Conservation (phyloP, 169 alveolate species). For the Plasmodium yoelii region DNA sequence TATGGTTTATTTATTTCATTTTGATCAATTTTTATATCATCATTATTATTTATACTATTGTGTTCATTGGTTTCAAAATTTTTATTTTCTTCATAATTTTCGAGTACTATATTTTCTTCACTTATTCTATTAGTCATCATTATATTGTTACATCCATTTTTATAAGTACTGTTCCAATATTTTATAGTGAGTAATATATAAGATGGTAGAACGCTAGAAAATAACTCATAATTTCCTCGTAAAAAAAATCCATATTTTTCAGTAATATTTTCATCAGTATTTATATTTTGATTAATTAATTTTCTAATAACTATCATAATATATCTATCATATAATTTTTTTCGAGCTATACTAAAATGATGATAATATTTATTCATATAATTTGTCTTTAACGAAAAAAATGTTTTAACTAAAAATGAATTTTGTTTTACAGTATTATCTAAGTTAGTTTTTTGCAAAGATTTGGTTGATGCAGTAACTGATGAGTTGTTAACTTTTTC, state of each 20-base stretch:
- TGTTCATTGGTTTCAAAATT: neutral
- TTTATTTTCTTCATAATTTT: too few species aligned
- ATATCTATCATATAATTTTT: constrained; percentile 70
- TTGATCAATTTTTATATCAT: neutral
- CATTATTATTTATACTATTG: neutral
- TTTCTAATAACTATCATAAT: constrained; percentile 65
- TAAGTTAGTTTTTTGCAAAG: neutral
- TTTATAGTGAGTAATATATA: constrained; percentile 53
- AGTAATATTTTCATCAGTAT: constrained; percentile 9
- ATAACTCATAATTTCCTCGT: constrained; percentile 59
- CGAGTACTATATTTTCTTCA: too few species aligned
- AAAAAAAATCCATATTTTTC: constrained; percentile 49
- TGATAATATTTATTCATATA: constrained; percentile 70
- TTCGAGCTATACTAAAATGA: constrained; percentile 56
- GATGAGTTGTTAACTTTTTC: neutral
- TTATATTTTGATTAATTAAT: constrained; percentile 31
- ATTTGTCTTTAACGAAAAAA: constrained; percentile 44
- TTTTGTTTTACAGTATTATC: neutral
- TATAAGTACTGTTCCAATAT: constrained; percentile 32
- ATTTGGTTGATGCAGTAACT: neutral
- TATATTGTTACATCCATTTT: neutral
- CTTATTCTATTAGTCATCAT: neutral
- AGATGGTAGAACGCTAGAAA: constrained; percentile 57
- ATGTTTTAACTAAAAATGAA: neutral
- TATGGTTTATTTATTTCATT: neutral